Base-by-base conservation (phyloP, 257 asterid genomes). In the Linderniella brevidens region DNA sequence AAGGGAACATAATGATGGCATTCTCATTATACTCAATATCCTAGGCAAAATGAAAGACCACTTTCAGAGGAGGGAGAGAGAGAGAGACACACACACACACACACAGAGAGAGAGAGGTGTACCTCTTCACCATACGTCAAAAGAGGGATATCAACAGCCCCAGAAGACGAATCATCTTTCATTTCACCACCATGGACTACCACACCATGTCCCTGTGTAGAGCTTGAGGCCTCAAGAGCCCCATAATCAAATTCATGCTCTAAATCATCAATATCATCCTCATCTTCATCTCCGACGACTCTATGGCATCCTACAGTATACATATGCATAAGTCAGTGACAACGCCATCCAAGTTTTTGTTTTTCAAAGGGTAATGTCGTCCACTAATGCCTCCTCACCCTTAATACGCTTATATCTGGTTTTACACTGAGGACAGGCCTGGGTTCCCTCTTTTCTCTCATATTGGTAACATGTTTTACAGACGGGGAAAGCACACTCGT, bases 231-330 rank as follows among this genome's bases (percentile, higher is more conserved):
- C 46, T 67, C 70, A 19, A 43, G 9, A 8, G 56, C n/a, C 19
- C 52, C 63, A 44, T 63, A 75, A 61, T 67, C 68, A 46, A 78
- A 78, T 57, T 78, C 90, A 9, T 69, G 62, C 51, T 75, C 90
- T 58, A 78, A 57, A 64, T 78, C 90, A 65, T 78, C 90, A 15
- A 38, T 47, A 41, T 43, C 68, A 50, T 75, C 81, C 52, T 78
- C 90, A 58, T 78, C 90, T 62, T 78, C 90, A 19, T 78, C 90
- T 38, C 84, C 90, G 50, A 74, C 84, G 11, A 78, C 90, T 50
- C 81, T 67, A 20, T 78, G 79, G 58, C 81, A 69, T 50, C 84
- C 90, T 74, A 66, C 45, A 62, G 35, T 32, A 46, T 3, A 40
- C 37, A 40, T 19, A 7, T 11, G 50, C 10, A 20, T n/a, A n/a